Conservation (phyloP, 345 rosid genomes). For the Lepidium africanum region DNA sequence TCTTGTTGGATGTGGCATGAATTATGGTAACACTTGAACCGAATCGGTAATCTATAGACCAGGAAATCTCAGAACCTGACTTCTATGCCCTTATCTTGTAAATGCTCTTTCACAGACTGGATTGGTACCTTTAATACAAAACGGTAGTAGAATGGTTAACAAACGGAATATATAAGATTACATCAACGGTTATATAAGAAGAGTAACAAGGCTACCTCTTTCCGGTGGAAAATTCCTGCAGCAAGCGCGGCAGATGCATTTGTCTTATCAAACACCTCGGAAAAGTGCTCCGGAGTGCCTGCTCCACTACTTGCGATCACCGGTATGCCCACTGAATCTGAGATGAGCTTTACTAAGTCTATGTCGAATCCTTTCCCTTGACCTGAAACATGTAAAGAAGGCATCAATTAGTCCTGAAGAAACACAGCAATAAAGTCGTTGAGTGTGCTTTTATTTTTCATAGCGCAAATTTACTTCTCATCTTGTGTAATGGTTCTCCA, state of each 20-base stretch:
- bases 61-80: constrained; percentile 45
- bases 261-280: constrained; percentile 68
- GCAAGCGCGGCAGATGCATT: constrained; percentile 97
- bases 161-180: neutral
- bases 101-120: constrained; percentile 66
- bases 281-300: constrained; percentile 70
- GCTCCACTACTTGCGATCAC: constrained; percentile 99
- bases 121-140: constrained; percentile 68
- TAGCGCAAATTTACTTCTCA: neutral
- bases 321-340: constrained; percentile 89
- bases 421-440: neutral
- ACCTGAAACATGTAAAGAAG: constrained; percentile 43
- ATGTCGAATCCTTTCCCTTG: constrained; percentile 92
- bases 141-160: neutral
- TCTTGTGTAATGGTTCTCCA: neutral
- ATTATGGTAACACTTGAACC: neutral
- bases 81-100: constrained; percentile 57
- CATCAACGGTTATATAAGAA: neutral
- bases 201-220: constrained; percentile 49
- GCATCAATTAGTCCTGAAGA: neutral
- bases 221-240: constrained; percentile 95
- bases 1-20: constrained; percentile 1
- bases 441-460: neutral
- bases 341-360: constrained; percentile 69
- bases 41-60: neutral